Conservation (phyloP, 331 rosid species). For the Malus hybrid region DNA sequence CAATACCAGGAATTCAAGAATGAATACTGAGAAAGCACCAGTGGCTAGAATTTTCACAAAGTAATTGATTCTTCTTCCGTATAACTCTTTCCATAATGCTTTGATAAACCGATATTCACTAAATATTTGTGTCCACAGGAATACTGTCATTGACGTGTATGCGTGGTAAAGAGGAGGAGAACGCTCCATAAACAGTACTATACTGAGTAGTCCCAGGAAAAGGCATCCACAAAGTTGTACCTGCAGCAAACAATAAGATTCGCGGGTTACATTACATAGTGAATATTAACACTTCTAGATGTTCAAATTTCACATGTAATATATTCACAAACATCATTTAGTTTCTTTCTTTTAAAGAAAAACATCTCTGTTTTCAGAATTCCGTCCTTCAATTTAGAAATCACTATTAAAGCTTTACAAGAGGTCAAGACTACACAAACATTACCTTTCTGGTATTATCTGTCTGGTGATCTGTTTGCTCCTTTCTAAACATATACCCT, state of each 20-base stretch:
- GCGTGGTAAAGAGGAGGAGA: conserved; percentile 91
- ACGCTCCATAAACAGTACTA: conserved; percentile 55
- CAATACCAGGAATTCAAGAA: conserved; percentile 80
- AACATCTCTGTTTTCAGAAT: not conserved
- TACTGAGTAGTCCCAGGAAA: conserved; percentile 45
- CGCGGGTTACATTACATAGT: not conserved
- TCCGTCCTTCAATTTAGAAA: conserved; percentile 11
- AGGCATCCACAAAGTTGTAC: conserved; percentile 57
- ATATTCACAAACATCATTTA: not conserved
- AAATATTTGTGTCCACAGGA: conserved; percentile 67
- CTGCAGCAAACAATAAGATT: conserved; percentile 34
- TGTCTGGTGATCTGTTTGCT: conserved; percentile 29
- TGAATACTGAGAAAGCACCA: conserved; percentile 46
- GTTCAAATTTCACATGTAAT: not conserved
- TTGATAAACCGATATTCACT: conserved; percentile 57
- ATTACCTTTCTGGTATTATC: conserved; percentile 55
- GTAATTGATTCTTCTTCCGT: conserved; percentile 46
- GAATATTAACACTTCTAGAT: not conserved
- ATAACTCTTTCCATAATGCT: conserved; percentile 59
- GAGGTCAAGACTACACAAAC: conserved; percentile 33
- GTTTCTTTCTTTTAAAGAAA: not conserved
- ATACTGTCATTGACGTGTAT: conserved; percentile 60
- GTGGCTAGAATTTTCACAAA: conserved; percentile 44
- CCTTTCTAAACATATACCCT: conserved; percentile 37
- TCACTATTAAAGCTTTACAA: not conserved